Percentiles rank a stretch among this genome's conserved stretches.
These are phyloP conservation scores for Cubamyces sp. DNA, from an alignment of 768 basidiomycete species.

Conservation along the genomic window DNA sequence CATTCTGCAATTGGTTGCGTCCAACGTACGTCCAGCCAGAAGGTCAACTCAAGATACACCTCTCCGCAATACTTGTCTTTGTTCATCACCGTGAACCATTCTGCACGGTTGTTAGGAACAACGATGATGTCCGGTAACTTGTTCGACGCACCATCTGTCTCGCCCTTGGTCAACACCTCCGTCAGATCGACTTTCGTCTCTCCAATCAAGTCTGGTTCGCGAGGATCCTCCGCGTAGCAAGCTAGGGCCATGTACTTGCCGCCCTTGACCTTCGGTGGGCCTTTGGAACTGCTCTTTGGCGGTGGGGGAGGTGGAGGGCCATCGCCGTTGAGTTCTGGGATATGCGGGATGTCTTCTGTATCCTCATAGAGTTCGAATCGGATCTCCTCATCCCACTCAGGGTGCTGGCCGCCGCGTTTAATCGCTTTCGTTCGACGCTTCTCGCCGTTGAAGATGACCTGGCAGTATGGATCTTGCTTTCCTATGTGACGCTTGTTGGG, in stretches of 20 bases:
- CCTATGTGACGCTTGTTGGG: constrained; percentile 92
- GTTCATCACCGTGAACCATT: constrained; percentile 90
- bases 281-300: constrained; percentile 60
- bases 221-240: constrained; percentile 93
- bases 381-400: constrained; percentile 98
- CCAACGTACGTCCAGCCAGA: constrained; percentile 86
- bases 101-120: constrained; percentile 45
- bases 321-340: constrained; percentile 36
- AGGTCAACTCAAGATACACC: constrained; percentile 94
- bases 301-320: constrained; percentile 61
- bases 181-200: constrained; percentile 87
- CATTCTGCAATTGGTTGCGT: background rate
- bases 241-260: constrained; percentile 77
- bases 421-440: constrained; percentile 91
- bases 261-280: constrained; percentile 60
- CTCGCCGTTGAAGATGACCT: constrained; percentile 76
- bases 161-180: constrained; percentile 90
- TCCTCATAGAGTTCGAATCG: constrained; percentile 91
- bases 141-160: constrained; percentile 82
- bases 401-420: constrained; percentile 96
- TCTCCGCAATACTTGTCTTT: constrained; percentile 96
- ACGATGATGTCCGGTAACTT: background rate
- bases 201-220: constrained; percentile 95
- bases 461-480: constrained; percentile 97
- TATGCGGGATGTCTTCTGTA: constrained; percentile 42